Base-by-base conservation (phyloP, 176 grass and related monocot species). In the Saccharum officinarum region DNA sequence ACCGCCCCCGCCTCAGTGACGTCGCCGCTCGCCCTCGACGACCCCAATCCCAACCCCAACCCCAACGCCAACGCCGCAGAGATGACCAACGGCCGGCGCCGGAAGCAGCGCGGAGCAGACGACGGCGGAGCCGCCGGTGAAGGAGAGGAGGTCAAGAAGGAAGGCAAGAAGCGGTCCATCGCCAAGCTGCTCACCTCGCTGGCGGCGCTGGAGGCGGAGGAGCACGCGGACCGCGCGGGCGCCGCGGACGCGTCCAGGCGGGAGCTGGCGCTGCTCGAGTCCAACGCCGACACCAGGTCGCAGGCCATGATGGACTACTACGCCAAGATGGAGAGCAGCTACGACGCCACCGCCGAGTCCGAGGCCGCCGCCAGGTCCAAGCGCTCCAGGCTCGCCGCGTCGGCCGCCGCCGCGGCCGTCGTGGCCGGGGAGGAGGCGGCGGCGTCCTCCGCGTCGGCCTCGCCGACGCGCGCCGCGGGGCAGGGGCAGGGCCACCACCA, bases 221-320 rank as follows among this genome's bases (percentile, higher is more conserved):
- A 89, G 6, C 90, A 94, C 65, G 81, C 90, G 16, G 92, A 94
- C 50, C 69, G 74, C 15, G 70, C 74, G 7, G 92, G 79, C 34
- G 34, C 34, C 15, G 70, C 74, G 45, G 89, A 88, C 61, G 87
- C 87, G 2, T 85, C 83, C 6, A 34, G 89, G 40, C 89, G 83
- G 12, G 92, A 94, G 71, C 89, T 94, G 39, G 90, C 94, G 13
- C 87, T 94, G 4, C 92, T 97, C 17, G 89, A 97, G 49, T 89
- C 92, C 71, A 92, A 97, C 79, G 84, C 86, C 57, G 85, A 92
- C 39, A 69, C 80, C 25, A 83, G 90, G 38, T 87, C 92, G n/a
- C 91, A 94, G 66, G 90, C 82, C 31, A 93, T 91, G 86, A 64
- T 91, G 67, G 90, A 89, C 10, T 95, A 94, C 76, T 95, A 93